Evolutionary conservation across 1,284 basidiomycete species (phyloP).

Genomic region (Earliella scabrosa): DNA sequence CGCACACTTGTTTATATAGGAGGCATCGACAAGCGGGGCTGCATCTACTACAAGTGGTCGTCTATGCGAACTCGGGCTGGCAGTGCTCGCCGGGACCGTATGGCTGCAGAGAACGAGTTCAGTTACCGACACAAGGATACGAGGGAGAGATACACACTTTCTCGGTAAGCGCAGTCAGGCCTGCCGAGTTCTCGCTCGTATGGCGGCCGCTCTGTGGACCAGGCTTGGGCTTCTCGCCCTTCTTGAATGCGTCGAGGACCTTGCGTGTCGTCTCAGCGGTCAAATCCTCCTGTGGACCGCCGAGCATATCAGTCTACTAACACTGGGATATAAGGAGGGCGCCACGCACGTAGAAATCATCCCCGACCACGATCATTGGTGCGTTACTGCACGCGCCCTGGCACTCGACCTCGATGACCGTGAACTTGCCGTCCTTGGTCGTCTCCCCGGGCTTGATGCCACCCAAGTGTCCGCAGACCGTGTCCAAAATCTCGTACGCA

Average conservation of each 20-base stretch:
- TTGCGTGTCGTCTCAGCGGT: constrained; percentile 91
- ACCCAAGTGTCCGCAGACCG: constrained; percentile 84
- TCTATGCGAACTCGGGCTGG: constrained; percentile 84
- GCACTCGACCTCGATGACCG: constrained; percentile 97
- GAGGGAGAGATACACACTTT: constrained; percentile 58
- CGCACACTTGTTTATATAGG: not conserved
- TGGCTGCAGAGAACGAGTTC: constrained; percentile 57
- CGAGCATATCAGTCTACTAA: too few species aligned
- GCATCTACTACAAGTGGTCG: too few species aligned
- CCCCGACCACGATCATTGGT: constrained; percentile 97
- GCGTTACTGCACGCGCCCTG: constrained; percentile 98
- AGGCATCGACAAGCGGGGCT: constrained; percentile 1
- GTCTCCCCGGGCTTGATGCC: constrained; percentile 90
- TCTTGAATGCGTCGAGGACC: constrained; percentile 84
- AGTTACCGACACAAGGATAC: constrained; percentile 18
- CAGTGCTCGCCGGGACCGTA: constrained; percentile 95
- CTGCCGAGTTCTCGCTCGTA: constrained; percentile 91
- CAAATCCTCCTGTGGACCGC: constrained; percentile 82
- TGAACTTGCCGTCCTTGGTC: constrained; percentile 95
- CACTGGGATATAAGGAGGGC: not conserved
- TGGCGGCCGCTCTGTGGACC: constrained; percentile 90
- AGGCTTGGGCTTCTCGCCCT: constrained; percentile 87
- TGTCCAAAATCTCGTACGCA: constrained; percentile 87
- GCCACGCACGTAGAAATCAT: constrained; percentile 89
- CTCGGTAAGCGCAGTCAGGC: constrained; percentile 81